Evolutionary conservation across 2,329 filamentous ascomycete genomes (phyloP).

Genomic region (Anisogramma anomala): DNA sequence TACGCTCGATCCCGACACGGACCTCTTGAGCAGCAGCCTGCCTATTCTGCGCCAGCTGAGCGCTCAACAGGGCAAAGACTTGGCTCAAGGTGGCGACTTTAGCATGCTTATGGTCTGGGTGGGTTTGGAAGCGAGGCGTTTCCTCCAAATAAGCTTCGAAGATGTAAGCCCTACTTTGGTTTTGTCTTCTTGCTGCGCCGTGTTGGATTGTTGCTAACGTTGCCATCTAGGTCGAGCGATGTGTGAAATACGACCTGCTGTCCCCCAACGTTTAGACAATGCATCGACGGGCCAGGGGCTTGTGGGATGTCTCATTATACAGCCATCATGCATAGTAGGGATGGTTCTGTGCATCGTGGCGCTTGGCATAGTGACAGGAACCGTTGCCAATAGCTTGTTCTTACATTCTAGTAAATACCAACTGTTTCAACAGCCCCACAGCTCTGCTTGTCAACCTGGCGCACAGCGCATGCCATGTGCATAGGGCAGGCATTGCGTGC

Average conservation of each 20-base stretch:
- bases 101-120: slow-evolving; percentile 87
- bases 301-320: no score
- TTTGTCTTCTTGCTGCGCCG: neutral
- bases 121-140: slow-evolving; percentile 76
- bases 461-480: no score
- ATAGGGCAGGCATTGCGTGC: no score
- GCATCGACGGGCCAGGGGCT: no score
- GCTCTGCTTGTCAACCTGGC: no score
- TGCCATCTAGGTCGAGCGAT: slow-evolving; percentile 57
- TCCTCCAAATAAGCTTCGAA: slow-evolving; percentile 81
- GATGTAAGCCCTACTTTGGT: slow-evolving; percentile 46
- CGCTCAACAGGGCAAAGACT: slow-evolving; percentile 59
- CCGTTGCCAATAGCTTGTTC: no score
- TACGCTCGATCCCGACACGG: slow-evolving; percentile 72
- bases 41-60: slow-evolving; percentile 85
- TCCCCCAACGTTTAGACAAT: slow-evolving; percentile 64
- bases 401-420: no score
- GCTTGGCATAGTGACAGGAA: no score
- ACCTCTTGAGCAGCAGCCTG: slow-evolving; percentile 74
- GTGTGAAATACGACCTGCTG: slow-evolving; percentile 81
- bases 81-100: slow-evolving; percentile 62
- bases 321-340: no score
- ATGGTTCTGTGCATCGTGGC: no score
- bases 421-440: no score
- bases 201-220: slow-evolving; percentile 2